A percentile compares a stretch with the other conserved stretches of the same genome.
phyloP scores from a whole-genome alignment of 2,329 filamentous ascomycete species.

The Lizonia empirigonia region DNA sequence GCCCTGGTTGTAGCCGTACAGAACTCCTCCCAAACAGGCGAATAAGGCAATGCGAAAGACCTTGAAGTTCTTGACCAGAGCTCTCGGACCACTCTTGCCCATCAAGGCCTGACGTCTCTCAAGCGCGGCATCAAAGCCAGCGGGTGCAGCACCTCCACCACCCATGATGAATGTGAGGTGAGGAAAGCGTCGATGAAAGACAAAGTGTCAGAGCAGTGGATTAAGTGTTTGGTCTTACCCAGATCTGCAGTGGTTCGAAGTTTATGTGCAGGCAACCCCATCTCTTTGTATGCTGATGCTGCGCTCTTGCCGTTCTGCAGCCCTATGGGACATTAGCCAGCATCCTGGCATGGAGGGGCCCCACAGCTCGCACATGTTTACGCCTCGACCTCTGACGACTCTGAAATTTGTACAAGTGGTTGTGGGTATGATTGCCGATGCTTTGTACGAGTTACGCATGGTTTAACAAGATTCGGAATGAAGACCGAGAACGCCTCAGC shows the following conservation, averaged over 20 bases:
- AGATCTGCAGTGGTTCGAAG: constrained; percentile 7
- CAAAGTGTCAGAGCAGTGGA: background rate
- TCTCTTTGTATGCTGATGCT: constrained; percentile 14
- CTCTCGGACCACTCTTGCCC: constrained; percentile 51
- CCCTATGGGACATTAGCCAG: constrained; percentile 25
- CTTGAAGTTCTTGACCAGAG: constrained; percentile 59
- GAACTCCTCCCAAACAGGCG: constrained; percentile 58
- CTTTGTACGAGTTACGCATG: background rate
- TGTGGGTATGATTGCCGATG: background rate
- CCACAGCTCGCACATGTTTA: constrained; percentile 4
- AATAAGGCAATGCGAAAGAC: constrained; percentile 63
- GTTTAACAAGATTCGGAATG: background rate
- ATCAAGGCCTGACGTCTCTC: constrained; percentile 31
- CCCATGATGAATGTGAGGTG: constrained; percentile 23
- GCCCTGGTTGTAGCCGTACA: constrained; percentile 77
- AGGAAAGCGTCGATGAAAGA: background rate
- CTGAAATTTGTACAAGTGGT: background rate
- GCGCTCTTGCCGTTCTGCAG: constrained; percentile 3
- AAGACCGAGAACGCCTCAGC: constrained; percentile 1
- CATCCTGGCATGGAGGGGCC: constrained; percentile 18
- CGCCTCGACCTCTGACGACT: background rate
- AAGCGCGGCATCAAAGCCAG: constrained; percentile 32
- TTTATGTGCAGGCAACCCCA: constrained; percentile 10
- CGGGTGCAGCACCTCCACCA: constrained; percentile 26
- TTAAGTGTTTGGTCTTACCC: background rate